Base-by-base conservation (phyloP, 2,329 filamentous ascomycete genomes). In the Fusarium luffae region DNA sequence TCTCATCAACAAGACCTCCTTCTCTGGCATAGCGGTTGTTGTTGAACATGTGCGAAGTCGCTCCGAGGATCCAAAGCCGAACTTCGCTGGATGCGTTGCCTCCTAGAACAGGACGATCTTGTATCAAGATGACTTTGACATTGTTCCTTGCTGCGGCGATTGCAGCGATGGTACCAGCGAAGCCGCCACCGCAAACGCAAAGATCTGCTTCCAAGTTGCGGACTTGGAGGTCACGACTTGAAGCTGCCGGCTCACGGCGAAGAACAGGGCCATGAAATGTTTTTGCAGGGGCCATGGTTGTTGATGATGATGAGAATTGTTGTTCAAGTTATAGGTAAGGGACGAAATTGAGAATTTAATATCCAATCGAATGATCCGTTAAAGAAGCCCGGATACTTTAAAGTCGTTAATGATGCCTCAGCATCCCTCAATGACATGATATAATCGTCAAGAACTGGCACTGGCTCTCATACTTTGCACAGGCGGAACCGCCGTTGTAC, bases 21-120 rank as follows among this genome's bases (percentile, higher is more conserved):
- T 64, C 62, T 19, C 62, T 64, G 4, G 62, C 62, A 5, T 64
- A 64, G 16, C 62, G 59, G 3, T 64, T 64, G 14, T 64, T 64
- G 0, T 64, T 64, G 0, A 64, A 64, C 62, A 64, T 64, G 2
- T 64, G 62, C 7, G 62, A 64, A 4, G 62, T 64, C 1, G 62
- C 59, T 19, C 62, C 62, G 1, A 64, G 60, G 13, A 64, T 65
- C 62, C 62, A 64, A 4, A 64, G 5, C 2, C 62, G 28, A 3
- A 64, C 62, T 23, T 64, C 62, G 5, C 62, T 64, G 2, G 62
- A 64, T 25, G 62, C 62, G 28, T 64, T 64, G 3, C 62, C 62
- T 50, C 62, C 62, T 0, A 64, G 27, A 2, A 64, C 59, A 23
- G 59, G 62, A 9, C 61, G 32, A 6, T 64, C 61, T 23, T 64